These are phyloP conservation scores for Stagonosporopsis cucurbitacearum DNA, from an alignment of 2,329 filamentous ascomycete species.

Conservation along the genomic window DNA sequence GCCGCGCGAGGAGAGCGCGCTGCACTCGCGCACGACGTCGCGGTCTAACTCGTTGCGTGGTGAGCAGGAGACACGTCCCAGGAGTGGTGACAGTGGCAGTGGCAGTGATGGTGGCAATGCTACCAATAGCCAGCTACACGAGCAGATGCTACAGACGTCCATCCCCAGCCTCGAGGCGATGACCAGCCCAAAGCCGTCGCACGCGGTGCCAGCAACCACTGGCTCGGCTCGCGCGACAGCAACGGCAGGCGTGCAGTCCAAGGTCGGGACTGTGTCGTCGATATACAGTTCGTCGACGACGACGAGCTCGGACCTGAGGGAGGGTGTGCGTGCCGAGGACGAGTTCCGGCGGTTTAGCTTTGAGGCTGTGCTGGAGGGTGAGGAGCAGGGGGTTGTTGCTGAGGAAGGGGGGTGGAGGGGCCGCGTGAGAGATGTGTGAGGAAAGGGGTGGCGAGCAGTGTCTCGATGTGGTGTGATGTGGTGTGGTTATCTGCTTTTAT, in stretches of 20 bases:
- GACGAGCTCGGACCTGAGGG: slow-evolving; percentile 21
- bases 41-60: background rate
- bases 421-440: background rate
- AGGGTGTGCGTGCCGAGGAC: slow-evolving; percentile 21
- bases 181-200: background rate
- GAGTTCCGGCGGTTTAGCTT: slow-evolving; percentile 32
- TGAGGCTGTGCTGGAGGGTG: slow-evolving; percentile 18
- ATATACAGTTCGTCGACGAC: slow-evolving; percentile 12
- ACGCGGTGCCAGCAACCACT: background rate
- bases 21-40: background rate
- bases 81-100: no score
- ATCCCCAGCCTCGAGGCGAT: background rate
- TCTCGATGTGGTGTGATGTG: background rate
- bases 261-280: slow-evolving; percentile 13
- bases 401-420: background rate
- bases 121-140: no score
- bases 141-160: background rate
- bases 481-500: background rate
- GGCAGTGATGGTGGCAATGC: no score
- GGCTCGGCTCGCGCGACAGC: background rate
- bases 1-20: slow-evolving; percentile 1
- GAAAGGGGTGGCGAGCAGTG: background rate
- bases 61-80: background rate
- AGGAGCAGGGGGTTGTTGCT: background rate
- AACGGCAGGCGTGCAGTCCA: background rate